phyloP scores from a whole-genome alignment of 192 early-diverging fungal species.

The Mortierella claussenii region DNA sequence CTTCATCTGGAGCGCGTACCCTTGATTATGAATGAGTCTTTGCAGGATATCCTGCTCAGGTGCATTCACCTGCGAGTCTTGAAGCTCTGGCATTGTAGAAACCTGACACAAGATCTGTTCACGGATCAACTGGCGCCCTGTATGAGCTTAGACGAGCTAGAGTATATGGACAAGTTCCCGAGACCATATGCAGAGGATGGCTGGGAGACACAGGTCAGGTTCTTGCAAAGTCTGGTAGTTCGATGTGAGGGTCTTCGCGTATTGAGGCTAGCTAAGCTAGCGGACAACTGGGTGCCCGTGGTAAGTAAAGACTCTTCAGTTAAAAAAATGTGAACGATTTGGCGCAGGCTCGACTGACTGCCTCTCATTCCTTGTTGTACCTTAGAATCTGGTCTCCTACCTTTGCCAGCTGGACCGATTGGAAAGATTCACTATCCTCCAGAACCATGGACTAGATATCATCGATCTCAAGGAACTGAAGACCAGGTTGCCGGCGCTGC shows the following conservation, averaged over 20 bases:
- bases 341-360: too few relatives aligned
- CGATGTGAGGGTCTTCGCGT: conserved; percentile 24
- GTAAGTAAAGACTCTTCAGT: conserved; percentile 16
- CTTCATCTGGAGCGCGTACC: conserved; percentile 43
- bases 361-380: too few relatives aligned
- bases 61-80: conserved; percentile 17
- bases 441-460: conserved; percentile 26
- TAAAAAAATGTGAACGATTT: too few relatives aligned
- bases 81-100: conserved; percentile 47
- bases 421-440: conserved; percentile 40
- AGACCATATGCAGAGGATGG: conserved; percentile 23
- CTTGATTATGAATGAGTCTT: conserved; percentile 39
- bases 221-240: conserved; percentile 26
- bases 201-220: conserved; percentile 29
- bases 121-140: conserved; percentile 15
- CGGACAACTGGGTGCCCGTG: conserved; percentile 24
- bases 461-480: conserved; percentile 25
- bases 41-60: conserved; percentile 32
- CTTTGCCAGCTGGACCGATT: conserved; percentile 45
- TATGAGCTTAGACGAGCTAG: conserved; percentile 23
- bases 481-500: conserved; percentile 9
- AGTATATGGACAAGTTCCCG: conserved; percentile 49
- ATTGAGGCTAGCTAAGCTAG: conserved; percentile 33
- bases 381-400: conserved; percentile 43
- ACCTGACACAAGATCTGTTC: conserved; percentile 39